These are phyloP conservation scores for Scalesia atractyloides DNA, from an alignment of 129 eudicot species.

Conservation along the genomic window DNA sequence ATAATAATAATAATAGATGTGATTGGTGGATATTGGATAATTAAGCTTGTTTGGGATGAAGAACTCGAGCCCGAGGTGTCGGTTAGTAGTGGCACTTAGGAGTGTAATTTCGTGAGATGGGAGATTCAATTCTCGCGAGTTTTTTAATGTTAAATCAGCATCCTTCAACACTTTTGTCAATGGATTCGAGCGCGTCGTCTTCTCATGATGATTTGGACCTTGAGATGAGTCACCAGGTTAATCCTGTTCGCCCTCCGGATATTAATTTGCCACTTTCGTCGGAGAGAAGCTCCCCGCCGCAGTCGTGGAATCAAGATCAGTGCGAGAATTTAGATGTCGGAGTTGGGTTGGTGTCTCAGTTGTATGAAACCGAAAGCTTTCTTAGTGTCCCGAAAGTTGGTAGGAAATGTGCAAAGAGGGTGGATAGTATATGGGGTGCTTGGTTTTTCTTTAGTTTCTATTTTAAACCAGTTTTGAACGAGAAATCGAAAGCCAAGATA, in stretches of 20 bases:
- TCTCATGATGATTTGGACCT: constrained; percentile 84
- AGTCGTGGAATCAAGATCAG: constrained; percentile 59
- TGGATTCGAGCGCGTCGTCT: constrained; percentile 93
- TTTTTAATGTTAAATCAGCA: constrained; percentile 77
- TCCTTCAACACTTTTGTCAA: constrained; percentile 86
- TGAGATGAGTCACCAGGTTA: constrained; percentile 76
- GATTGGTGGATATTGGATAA: constrained; percentile 29
- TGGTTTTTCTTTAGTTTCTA: constrained; percentile 89
- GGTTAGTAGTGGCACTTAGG: constrained; percentile 31
- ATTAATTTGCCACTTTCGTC: constrained; percentile 75
- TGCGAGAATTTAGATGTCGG: constrained; percentile 74
- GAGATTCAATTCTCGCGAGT: constrained; percentile 61
- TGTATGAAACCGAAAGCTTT: constrained; percentile 70
- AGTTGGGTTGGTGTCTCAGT: constrained; percentile 64
- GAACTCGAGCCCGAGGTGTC: constrained; percentile 20
- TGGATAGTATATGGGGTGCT: constrained; percentile 94
- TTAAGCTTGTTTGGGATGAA: constrained; percentile 41
- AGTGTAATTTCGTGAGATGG: constrained; percentile 66
- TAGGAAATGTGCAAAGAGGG: constrained; percentile 69
- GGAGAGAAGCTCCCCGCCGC: constrained; percentile 71
- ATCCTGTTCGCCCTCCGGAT: constrained; percentile 72
- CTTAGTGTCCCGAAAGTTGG: constrained; percentile 57
- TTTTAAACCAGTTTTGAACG: constrained; percentile 70
- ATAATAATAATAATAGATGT: constrained; percentile 2
- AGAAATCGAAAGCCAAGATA: constrained; percentile 73